Conservation (phyloP, 192 early-diverging fungal species). For the Rhizophagus prolifer region DNA sequence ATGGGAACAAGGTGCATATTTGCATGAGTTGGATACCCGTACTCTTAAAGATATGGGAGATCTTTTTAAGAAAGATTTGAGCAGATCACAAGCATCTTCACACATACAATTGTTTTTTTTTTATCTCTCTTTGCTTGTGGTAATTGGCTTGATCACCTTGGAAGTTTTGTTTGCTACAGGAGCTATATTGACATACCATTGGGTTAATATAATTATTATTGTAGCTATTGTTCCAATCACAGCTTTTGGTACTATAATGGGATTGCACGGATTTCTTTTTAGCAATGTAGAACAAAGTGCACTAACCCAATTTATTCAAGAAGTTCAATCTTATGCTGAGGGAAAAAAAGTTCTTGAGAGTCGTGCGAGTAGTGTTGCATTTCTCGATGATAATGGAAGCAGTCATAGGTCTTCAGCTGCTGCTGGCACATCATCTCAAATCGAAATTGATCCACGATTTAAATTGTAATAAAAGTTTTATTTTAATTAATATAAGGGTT, state of each 20-base stretch:
- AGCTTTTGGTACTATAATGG: constrained; percentile 13
- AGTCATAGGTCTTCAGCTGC: background rate
- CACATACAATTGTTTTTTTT: constrained; percentile 11
- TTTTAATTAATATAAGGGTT: background rate
- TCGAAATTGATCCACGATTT: background rate
- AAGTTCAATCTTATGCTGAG: constrained; percentile 13
- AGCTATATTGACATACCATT: background rate
- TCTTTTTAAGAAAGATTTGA: constrained; percentile 8
- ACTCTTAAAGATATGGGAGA: constrained; percentile 6
- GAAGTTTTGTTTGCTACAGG: background rate
- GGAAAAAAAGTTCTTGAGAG: constrained; percentile 31
- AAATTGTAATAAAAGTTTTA: background rate
- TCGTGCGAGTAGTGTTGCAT: background rate
- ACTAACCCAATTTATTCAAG: constrained; percentile 5
- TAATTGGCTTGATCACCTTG: constrained; percentile 4
- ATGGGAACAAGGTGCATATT: constrained; percentile 14
- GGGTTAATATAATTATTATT: constrained; percentile 19
- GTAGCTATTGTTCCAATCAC: background rate
- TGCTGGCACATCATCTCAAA: background rate
- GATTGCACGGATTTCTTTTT: constrained; percentile 22
- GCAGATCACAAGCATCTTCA: background rate
- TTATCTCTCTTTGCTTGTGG: background rate
- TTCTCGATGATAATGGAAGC: background rate
- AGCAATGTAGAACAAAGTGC: constrained; percentile 19
- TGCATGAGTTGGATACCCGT: constrained; percentile 15